Conservation (phyloP, 2,329 filamentous ascomycete genomes). For the Xylaria sp. region DNA sequence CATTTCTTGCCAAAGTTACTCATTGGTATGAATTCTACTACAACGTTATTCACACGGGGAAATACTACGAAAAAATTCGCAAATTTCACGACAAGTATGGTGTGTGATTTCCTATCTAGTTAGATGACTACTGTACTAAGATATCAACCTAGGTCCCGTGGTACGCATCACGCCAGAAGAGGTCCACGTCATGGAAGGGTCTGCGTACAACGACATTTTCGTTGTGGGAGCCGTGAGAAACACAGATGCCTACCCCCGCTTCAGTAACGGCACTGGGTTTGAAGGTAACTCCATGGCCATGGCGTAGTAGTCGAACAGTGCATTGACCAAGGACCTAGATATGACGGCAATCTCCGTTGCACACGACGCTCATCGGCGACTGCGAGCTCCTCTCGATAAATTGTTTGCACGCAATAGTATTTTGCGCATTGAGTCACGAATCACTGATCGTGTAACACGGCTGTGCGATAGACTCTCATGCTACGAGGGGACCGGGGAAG, state of each 20-base stretch:
- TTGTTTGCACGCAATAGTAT: constrained; percentile 18
- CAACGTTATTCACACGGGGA: constrained; percentile 17
- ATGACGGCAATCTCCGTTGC: constrained; percentile 18
- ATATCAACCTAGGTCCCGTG: constrained; percentile 1
- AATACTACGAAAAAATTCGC: constrained; percentile 22
- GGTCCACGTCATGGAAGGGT: constrained; percentile 16
- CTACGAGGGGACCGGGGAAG: constrained; percentile 11
- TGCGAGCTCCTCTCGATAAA: constrained; percentile 14
- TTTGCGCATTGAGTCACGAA: constrained; percentile 17
- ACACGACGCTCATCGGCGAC: constrained; percentile 16
- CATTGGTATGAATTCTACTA: constrained; percentile 30
- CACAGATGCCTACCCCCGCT: constrained; percentile 12
- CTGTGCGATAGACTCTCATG: constrained; percentile 15
- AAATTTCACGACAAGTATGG: constrained; percentile 13
- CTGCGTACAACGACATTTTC: constrained; percentile 19
- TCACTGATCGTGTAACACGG: constrained; percentile 6
- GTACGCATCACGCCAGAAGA: constrained; percentile 25
- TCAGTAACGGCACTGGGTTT: constrained; percentile 15
- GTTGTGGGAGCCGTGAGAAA: constrained; percentile 14
- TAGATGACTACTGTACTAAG: background rate
- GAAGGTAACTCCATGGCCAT: constrained; percentile 9
- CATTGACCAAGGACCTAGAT: background rate
- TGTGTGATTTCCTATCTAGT: background rate
- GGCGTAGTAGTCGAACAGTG: background rate
- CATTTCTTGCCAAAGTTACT: constrained; percentile 17